Base-by-base conservation (phyloP, 306 rosid genomes). In the Parietaria judaica region DNA sequence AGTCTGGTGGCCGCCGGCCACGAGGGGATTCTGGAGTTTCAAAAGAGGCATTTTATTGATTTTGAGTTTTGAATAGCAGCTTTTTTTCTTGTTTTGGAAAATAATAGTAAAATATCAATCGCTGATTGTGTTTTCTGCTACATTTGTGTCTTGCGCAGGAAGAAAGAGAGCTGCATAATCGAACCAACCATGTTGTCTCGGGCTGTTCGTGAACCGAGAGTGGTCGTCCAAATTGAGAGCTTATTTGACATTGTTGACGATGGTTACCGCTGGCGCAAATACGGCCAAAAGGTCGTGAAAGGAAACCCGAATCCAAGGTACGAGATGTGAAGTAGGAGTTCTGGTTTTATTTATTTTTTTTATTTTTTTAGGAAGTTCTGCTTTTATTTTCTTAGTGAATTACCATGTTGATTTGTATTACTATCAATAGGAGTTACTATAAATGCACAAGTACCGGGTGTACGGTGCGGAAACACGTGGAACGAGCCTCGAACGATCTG, bases 301-400 rank as follows among this genome's bases (percentile, higher is more conserved):
- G 97, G 97, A 78, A 90, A 90, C 71, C 90, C 97, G 65, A 90
- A 90, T 56, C 97, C 97, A 1, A 90, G 97, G 97, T 90, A 76
- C 39, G 10, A 14, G 48, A 54, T 37, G 60, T 17, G 57, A 37
- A 16, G 46, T 62, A 23, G 31, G 31, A 36, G 7, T 11, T 4
- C n/a, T 41, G 45, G 31, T 23, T 41, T 41, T 41, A 4, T 39
- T 39, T 39, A 5, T 41, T 41, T 41, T 41, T n/a, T n/a, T n/a
- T n/a, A n/a, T n/a, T n/a, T n/a, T n/a, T n/a, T 11, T 4, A 54
- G 17, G 37, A 8, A 35, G 5, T 9, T 3, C 14, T 39, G 44
- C n/a, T n/a, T 39, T 39, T 39, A 5, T 41, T 41, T 41, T 41
- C 45, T 41, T 5, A 41, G 9, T 41, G 45, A 45, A 45, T 14